phyloP scores from a whole-genome alignment of 1,284 basidiomycete genomes.

The Apiotrichum veenhuisii region DNA sequence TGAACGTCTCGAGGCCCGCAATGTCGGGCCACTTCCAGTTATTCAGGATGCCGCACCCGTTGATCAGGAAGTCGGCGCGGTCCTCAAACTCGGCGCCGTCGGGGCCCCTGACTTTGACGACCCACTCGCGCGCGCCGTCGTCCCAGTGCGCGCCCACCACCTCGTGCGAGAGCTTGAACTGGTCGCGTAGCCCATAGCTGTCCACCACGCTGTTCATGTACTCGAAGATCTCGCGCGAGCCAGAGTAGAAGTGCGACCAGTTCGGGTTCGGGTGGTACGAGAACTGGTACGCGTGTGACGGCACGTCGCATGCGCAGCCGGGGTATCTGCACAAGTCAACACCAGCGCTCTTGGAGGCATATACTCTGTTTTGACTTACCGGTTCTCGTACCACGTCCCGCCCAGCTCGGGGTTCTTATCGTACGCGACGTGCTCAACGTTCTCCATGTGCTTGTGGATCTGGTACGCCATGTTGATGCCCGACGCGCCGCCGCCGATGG shows the following conservation, averaged over 20 bases:
- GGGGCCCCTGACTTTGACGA: conserved; percentile 13
- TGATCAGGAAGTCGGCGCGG: conserved; percentile 33
- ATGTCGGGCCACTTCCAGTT: conserved; percentile 36
- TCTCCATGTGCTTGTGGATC: conserved; percentile 11
- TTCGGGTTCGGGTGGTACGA: conserved; percentile 24
- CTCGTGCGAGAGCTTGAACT: conserved; percentile 30
- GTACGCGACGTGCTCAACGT: conserved; percentile 12
- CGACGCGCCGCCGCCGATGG: conserved; percentile 15
- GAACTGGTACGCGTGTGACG: conserved; percentile 32
- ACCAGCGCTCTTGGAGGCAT: too few relatives aligned
- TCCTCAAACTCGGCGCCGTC: conserved; percentile 20
- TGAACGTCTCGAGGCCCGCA: conserved; percentile 25
- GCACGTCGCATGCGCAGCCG: conserved; percentile 35
- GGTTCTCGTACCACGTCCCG: conserved; percentile 17
- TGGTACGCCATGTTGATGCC: conserved; percentile 16
- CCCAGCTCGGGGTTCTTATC: conserved; percentile 12
- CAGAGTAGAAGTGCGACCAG: conserved; percentile 30
- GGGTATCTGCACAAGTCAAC: conserved; percentile 25
- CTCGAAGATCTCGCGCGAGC: conserved; percentile 26
- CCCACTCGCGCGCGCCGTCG: conserved; percentile 24
- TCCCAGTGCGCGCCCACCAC: conserved; percentile 30
- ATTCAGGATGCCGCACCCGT: conserved; percentile 29
- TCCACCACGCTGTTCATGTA: conserved; percentile 30
- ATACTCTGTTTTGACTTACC: too few relatives aligned
- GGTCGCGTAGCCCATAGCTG: conserved; percentile 22